Evolutionary conservation across 1,139 yeast species (phyloP).

Genomic region (Taphrina communis): DNA sequence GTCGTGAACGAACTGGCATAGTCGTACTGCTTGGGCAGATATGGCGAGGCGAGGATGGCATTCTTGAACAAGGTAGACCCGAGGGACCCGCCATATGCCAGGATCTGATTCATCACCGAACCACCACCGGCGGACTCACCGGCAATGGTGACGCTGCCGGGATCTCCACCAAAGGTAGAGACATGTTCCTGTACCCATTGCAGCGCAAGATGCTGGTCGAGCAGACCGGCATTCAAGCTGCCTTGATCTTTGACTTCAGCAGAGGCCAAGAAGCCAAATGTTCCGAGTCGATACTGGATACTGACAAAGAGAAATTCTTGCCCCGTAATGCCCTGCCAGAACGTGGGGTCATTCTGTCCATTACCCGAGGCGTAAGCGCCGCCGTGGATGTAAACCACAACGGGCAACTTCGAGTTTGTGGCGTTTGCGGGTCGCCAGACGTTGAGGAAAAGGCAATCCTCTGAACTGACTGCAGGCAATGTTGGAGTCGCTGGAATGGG

Average conservation of each 20-base stretch:
- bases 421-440: not conserved
- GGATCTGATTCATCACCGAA: slow-evolving; percentile 46
- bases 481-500: slow-evolving; percentile 42
- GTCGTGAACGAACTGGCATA: slow-evolving; percentile 1
- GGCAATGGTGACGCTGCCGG: slow-evolving; percentile 51
- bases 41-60: slow-evolving; percentile 14
- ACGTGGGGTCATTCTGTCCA: slow-evolving; percentile 46
- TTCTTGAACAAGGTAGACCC: slow-evolving; percentile 5
- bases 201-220: slow-evolving; percentile 53
- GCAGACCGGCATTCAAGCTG: slow-evolving; percentile 50
- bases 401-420: not conserved
- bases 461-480: slow-evolving; percentile 46
- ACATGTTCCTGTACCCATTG: slow-evolving; percentile 54
- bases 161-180: slow-evolving; percentile 54
- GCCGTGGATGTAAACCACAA: slow-evolving; percentile 52
- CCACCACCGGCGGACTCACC: slow-evolving; percentile 55
- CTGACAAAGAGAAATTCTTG: slow-evolving; percentile 48
- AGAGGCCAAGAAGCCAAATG: slow-evolving; percentile 52
- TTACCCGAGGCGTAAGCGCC: slow-evolving; percentile 50
- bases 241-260: slow-evolving; percentile 48
- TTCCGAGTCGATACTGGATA: slow-evolving; percentile 51
- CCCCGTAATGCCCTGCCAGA: slow-evolving; percentile 44
- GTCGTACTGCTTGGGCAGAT: slow-evolving; percentile 17
- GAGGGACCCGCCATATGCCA: slow-evolving; percentile 10
- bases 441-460: slow-evolving; percentile 41